Evolutionary conservation across 2,329 filamentous ascomycete genomes (phyloP).

Genomic region (Ophiosphaerella korrae): DNA sequence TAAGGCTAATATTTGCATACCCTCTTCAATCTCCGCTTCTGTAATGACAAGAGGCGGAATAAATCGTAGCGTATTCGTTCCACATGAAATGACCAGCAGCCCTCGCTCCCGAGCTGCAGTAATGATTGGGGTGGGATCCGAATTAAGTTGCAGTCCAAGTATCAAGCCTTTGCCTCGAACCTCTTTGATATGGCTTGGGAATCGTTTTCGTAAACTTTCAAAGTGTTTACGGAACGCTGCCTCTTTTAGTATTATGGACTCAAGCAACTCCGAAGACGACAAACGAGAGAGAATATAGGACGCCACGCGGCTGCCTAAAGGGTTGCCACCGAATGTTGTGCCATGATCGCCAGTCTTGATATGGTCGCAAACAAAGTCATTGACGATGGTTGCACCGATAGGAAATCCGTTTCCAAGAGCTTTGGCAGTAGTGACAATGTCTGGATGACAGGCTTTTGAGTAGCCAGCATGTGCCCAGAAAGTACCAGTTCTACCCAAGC

Average conservation of each 20-base stretch:
- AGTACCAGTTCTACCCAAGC: constrained; percentile 81
- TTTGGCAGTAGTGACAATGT: constrained; percentile 93
- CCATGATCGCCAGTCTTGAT: constrained; percentile 83
- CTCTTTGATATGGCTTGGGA: constrained; percentile 76
- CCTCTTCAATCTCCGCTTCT: constrained; percentile 78
- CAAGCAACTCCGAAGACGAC: constrained; percentile 71
- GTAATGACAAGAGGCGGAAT: constrained; percentile 85
- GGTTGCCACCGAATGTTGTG: constrained; percentile 93
- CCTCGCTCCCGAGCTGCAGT: constrained; percentile 87
- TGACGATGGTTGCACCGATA: constrained; percentile 80
- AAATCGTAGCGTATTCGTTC: constrained; percentile 89
- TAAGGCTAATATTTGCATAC: constrained; percentile 75
- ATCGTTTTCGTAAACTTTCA: constrained; percentile 60
- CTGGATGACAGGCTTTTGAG: constrained; percentile 82
- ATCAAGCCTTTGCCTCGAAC: constrained; percentile 84
- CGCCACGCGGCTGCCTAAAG: constrained; percentile 80
- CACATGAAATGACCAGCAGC: constrained; percentile 87
- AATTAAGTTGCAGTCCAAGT: constrained; percentile 79
- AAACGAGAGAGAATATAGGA: constrained; percentile 84
- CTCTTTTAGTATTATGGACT: constrained; percentile 71
- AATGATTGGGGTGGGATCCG: constrained; percentile 75
- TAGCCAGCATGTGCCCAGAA: constrained; percentile 87
- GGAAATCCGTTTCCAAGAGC: constrained; percentile 96
- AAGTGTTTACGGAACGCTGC: constrained; percentile 64
- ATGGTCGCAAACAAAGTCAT: constrained; percentile 69